Evolutionary conservation across 441 rosid genomes (phyloP).

Genomic region (Populus hybrid): DNA sequence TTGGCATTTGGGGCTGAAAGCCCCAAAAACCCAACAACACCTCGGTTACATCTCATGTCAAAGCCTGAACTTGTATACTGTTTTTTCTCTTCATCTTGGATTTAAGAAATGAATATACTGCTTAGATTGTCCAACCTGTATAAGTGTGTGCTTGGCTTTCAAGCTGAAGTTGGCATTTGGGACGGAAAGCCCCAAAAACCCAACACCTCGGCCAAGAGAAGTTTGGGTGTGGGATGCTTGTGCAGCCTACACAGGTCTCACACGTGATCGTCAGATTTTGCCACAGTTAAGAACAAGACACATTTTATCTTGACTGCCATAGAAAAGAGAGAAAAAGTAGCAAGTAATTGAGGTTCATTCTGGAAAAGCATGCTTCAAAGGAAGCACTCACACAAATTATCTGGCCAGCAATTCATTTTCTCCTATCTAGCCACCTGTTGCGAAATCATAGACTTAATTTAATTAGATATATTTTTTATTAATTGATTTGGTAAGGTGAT

Average conservation of each 20-base stretch:
- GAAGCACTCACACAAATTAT: background rate
- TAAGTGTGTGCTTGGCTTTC: background rate
- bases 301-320: background rate
- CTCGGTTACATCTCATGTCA: background rate
- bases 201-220: background rate
- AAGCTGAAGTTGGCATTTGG: background rate
- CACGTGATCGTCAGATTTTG: background rate
- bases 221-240: background rate
- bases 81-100: background rate
- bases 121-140: background rate
- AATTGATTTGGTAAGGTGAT: background rate
- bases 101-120: background rate
- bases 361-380: background rate
- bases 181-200: background rate
- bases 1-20: background rate
- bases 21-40: background rate
- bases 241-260: background rate
- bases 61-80: background rate
- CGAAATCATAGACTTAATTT: background rate
- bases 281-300: background rate
- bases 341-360: background rate
- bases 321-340: slow-evolving; percentile 1
- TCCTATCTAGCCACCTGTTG: background rate
- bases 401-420: background rate
- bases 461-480: background rate